These are phyloP conservation scores for Fonsecaea multimorphosa DNA, from an alignment of 2,329 filamentous ascomycete species.

Conservation along the genomic window DNA sequence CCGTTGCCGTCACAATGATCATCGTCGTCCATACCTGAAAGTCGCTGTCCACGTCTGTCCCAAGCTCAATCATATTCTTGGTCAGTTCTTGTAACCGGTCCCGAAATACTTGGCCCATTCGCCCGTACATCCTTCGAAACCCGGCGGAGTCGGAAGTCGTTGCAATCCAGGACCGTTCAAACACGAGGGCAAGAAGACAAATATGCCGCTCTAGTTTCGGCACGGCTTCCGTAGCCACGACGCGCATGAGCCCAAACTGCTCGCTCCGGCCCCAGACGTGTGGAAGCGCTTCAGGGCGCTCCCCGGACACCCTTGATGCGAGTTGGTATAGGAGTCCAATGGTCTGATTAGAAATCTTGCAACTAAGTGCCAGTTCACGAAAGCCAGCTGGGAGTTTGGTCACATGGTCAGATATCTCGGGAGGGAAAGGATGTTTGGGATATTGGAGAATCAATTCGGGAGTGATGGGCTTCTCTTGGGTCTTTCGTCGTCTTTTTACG, in stretches of 20 bases:
- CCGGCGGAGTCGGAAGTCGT: background rate
- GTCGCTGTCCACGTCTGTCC: background rate
- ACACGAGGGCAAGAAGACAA: background rate
- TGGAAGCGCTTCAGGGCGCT: background rate
- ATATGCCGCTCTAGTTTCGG: background rate
- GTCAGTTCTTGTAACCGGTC: background rate
- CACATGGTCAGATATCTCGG: background rate
- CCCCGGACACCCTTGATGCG: background rate
- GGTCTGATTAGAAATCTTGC: background rate
- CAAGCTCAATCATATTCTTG: background rate
- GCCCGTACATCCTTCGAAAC: background rate
- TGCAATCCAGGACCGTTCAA: background rate
- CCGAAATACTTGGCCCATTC: background rate
- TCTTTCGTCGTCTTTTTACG: background rate
- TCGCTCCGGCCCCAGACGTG: background rate
- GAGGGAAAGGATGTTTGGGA: background rate
- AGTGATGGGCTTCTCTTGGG: background rate
- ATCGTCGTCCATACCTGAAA: conserved; percentile 7
- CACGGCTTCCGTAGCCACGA: background rate
- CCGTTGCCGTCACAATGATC: background rate
- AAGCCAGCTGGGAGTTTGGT: background rate
- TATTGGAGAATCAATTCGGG: background rate
- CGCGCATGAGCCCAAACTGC: background rate
- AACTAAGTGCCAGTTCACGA: background rate
- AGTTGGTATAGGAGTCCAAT: background rate